Conservation (phyloP, 2,329 filamentous ascomycete genomes). For the Fusarium sp. region DNA sequence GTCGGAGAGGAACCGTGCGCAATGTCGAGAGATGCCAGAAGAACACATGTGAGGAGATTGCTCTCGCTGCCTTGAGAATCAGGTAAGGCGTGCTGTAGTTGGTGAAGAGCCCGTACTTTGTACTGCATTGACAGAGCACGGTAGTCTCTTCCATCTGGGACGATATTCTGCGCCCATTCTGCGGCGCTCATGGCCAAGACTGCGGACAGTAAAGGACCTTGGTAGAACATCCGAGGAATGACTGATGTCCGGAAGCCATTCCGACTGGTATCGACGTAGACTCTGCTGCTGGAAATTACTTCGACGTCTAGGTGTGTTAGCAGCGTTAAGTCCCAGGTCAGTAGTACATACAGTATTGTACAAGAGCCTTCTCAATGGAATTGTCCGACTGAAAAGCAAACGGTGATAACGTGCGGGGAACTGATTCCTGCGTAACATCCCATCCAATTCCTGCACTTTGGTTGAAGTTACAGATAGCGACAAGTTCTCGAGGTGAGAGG, state of each 20-base stretch:
- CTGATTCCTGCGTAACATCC: not conserved
- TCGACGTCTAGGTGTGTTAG: slow-evolving; percentile 36
- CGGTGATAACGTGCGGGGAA: slow-evolving; percentile 19
- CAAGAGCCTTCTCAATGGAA: slow-evolving; percentile 27
- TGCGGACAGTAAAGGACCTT: slow-evolving; percentile 31
- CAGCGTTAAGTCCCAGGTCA: accelerated
- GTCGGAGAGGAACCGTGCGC: slow-evolving; percentile 36
- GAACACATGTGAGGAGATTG: slow-evolving; percentile 39
- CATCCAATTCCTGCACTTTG: not conserved
- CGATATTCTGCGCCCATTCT: slow-evolving; percentile 37
- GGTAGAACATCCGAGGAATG: slow-evolving; percentile 33
- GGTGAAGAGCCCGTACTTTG: slow-evolving; percentile 34
- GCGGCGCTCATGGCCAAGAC: slow-evolving; percentile 41
- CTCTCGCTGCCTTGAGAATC: slow-evolving; percentile 28
- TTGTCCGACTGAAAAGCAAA: slow-evolving; percentile 11
- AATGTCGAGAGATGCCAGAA: slow-evolving; percentile 39
- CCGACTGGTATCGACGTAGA: slow-evolving; percentile 38
- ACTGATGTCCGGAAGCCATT: slow-evolving; percentile 40
- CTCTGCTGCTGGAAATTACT: slow-evolving; percentile 37
- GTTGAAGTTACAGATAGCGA: not conserved
- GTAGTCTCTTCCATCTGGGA: slow-evolving; percentile 33
- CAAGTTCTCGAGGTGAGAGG: slow-evolving; percentile 30
- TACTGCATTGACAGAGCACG: slow-evolving; percentile 35
- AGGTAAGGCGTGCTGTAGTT: slow-evolving; percentile 28
- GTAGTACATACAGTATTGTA: slow-evolving; percentile 38